Conservation (phyloP, 805 yeast genomes). For the Wickerhamiella musiphila region DNA sequence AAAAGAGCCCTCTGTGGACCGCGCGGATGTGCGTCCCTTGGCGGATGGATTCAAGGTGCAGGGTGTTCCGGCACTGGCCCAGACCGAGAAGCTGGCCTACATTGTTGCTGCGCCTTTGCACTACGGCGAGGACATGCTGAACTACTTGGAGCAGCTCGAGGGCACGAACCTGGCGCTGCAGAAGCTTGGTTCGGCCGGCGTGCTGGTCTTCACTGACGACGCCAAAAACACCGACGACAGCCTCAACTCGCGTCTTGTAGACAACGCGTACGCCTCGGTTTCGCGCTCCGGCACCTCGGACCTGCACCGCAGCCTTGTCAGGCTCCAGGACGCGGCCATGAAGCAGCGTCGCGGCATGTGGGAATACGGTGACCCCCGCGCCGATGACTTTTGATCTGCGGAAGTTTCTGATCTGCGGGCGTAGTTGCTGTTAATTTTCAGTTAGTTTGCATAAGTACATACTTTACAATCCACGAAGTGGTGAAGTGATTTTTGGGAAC, state of each 20-base stretch:
- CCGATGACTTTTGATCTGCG: conserved; percentile 35
- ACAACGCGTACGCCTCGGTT: conserved; percentile 44
- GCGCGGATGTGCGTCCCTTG: conserved; percentile 31
- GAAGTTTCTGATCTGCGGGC: too few relatives aligned
- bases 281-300: conserved; percentile 20
- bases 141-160: conserved; percentile 32
- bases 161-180: conserved; percentile 40
- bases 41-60: conserved; percentile 31
- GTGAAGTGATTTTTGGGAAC: too few relatives aligned
- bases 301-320: conserved; percentile 23
- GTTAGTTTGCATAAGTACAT: too few relatives aligned
- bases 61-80: conserved; percentile 35
- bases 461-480: too few relatives aligned
- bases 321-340: conserved; percentile 34
- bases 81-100: conserved; percentile 34
- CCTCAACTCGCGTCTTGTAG: conserved; percentile 40
- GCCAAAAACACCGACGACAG: conserved; percentile 38
- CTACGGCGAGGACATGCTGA: conserved; percentile 37
- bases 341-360: conserved; percentile 43
- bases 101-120: conserved; percentile 44
- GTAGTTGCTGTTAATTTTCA: too few relatives aligned
- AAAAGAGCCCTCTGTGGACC: conserved; percentile 29
- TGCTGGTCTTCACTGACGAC: conserved; percentile 39
- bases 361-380: conserved; percentile 59
- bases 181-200: conserved; percentile 20